Conservation (phyloP, 2,329 filamentous ascomycete species). For the Neofusicoccum laricinum region DNA sequence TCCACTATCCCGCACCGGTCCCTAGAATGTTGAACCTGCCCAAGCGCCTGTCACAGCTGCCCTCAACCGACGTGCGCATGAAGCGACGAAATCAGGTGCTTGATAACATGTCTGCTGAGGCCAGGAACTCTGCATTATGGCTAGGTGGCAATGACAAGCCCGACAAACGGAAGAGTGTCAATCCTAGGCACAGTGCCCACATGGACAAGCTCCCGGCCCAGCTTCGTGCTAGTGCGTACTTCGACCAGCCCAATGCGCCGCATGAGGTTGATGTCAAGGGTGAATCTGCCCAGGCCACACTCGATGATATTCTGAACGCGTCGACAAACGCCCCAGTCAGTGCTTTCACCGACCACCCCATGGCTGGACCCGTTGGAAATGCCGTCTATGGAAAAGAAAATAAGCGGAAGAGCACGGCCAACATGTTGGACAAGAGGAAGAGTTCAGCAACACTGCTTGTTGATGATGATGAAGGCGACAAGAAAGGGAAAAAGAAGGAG, state of each 20-base stretch:
- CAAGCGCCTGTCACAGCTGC: slow-evolving; percentile 75
- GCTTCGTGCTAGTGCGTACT: slow-evolving; percentile 86
- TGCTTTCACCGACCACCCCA: slow-evolving; percentile 87
- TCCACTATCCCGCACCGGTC: slow-evolving; percentile 93
- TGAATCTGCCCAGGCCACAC: slow-evolving; percentile 80
- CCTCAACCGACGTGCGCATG: slow-evolving; percentile 62
- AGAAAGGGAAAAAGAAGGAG: slow-evolving; percentile 24
- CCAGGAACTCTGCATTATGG: slow-evolving; percentile 52
- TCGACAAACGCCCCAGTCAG: slow-evolving; percentile 83
- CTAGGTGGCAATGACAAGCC: slow-evolving; percentile 27
- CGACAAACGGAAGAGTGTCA: slow-evolving; percentile 27
- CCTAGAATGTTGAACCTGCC: slow-evolving; percentile 91
- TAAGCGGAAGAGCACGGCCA: slow-evolving; percentile 37
- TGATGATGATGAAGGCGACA: slow-evolving; percentile 17
- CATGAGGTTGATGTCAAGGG: slow-evolving; percentile 60
- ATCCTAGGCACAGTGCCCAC: slow-evolving; percentile 33
- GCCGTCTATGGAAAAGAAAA: slow-evolving; percentile 65
- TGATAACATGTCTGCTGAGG: slow-evolving; percentile 57
- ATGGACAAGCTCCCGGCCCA: slow-evolving; percentile 68
- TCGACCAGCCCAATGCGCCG: slow-evolving; percentile 64
- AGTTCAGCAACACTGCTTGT: slow-evolving; percentile 11
- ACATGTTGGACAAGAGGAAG: slow-evolving; percentile 1
- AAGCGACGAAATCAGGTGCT: slow-evolving; percentile 72
- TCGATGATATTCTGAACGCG: slow-evolving; percentile 89
- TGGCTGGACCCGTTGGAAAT: slow-evolving; percentile 69